phyloP scores from a whole-genome alignment of 768 basidiomycete genomes.

The Lactarius deliciosus region DNA sequence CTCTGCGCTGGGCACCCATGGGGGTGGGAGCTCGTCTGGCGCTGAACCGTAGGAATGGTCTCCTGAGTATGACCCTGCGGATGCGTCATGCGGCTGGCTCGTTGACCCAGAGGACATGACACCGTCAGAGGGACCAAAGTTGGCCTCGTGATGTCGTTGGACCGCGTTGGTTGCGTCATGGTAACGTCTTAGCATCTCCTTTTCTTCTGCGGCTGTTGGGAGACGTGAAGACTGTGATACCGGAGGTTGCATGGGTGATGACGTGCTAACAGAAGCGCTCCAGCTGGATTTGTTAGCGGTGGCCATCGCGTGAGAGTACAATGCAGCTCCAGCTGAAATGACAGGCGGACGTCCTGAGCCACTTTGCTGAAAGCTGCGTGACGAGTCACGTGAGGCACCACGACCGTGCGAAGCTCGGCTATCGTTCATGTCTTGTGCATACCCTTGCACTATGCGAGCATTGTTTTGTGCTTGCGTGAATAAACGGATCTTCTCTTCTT shows the following conservation, averaged over 20 bases:
- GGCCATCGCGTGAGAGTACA: constrained; percentile 49
- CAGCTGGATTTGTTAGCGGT: constrained; percentile 36
- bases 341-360: constrained; percentile 21
- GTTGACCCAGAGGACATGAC: constrained; percentile 28
- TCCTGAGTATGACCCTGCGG: neutral
- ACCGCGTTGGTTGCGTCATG: constrained; percentile 36
- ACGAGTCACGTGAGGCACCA: constrained; percentile 22
- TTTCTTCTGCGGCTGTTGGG: constrained; percentile 32
- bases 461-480: constrained; percentile 66
- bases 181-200: constrained; percentile 36
- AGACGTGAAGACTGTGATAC: constrained; percentile 17
- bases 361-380: constrained; percentile 29
- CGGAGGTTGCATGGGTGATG: constrained; percentile 32
- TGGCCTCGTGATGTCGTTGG: constrained; percentile 27
- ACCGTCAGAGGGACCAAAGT: constrained; percentile 31
- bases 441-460: constrained; percentile 58
- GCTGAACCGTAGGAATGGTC: neutral
- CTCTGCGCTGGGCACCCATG: constrained; percentile 29
- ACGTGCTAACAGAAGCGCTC: neutral
- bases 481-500: constrained; percentile 73
- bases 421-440: constrained; percentile 33
- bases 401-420: constrained; percentile 30
- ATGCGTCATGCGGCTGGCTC: constrained; percentile 1
- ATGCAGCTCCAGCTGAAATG: constrained; percentile 43
- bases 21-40: constrained; percentile 28